Conservation (phyloP, 1,284 basidiomycete species). For the Apiotrichum gracile region DNA sequence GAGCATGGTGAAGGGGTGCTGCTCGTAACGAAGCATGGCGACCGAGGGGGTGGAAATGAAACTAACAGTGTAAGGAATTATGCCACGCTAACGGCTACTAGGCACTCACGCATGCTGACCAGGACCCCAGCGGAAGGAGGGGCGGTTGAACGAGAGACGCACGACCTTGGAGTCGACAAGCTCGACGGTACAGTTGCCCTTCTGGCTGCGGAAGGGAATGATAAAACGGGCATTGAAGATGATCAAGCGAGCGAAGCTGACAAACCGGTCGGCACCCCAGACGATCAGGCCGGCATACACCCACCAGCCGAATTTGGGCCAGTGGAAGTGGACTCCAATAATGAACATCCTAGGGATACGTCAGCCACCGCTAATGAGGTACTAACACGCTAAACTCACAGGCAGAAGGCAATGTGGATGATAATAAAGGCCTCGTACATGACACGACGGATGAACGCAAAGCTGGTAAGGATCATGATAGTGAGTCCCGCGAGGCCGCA, state of each 20-base stretch:
- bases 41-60: constrained; percentile 36
- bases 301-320: constrained; percentile 2
- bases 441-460: constrained; percentile 46
- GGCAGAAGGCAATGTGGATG: constrained; percentile 45
- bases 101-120: constrained; percentile 31
- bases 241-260: constrained; percentile 55
- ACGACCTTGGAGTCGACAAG: constrained; percentile 50
- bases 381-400: background rate
- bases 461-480: constrained; percentile 47
- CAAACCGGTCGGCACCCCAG: constrained; percentile 60
- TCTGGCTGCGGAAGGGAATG: constrained; percentile 26
- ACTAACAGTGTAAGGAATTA: background rate
- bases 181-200: constrained; percentile 45
- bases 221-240: constrained; percentile 52
- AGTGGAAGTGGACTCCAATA: constrained; percentile 17
- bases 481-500: constrained; percentile 39
- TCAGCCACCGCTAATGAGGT: background rate
- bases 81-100: background rate
- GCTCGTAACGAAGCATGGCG: constrained; percentile 38
- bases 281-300: constrained; percentile 31
- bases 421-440: constrained; percentile 54
- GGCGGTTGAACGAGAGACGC: constrained; percentile 10
- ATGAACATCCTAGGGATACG: constrained; percentile 10
- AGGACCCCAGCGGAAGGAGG: constrained; percentile 24
- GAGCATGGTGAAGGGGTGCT: constrained; percentile 41